phyloP scores from a whole-genome alignment of 2,329 filamentous ascomycete genomes.

The Dendrostoma leiphaemia region DNA sequence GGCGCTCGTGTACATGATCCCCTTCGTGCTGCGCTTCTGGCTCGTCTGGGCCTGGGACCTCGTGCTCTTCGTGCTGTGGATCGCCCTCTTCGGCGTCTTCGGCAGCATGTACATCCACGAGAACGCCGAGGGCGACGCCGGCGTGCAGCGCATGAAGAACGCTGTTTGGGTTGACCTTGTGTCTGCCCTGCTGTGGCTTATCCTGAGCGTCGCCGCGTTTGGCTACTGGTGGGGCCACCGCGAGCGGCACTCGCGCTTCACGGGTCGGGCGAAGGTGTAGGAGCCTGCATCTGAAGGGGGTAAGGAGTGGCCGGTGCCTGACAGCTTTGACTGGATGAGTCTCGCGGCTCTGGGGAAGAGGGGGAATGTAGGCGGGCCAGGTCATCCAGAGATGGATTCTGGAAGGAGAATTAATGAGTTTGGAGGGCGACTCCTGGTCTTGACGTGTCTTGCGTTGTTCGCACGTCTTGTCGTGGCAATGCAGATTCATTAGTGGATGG shows the following conservation, averaged over 20 bases:
- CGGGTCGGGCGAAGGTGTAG: slow-evolving; percentile 56
- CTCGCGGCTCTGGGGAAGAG: background rate
- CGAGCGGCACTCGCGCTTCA: slow-evolving; percentile 53
- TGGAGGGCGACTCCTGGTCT: too few species aligned
- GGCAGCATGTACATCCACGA: slow-evolving; percentile 74
- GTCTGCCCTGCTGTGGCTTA: slow-evolving; percentile 74
- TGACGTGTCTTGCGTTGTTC: too few species aligned
- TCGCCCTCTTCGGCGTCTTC: slow-evolving; percentile 80
- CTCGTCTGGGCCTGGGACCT: slow-evolving; percentile 66
- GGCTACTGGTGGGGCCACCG: slow-evolving; percentile 59
- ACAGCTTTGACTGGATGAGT: background rate
- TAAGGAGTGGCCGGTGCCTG: slow-evolving; percentile 7
- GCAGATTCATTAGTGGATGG: background rate
- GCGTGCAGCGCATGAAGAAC: slow-evolving; percentile 75
- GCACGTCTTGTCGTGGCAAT: background rate
- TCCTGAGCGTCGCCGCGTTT: slow-evolving; percentile 54
- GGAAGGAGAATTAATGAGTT: too few species aligned
- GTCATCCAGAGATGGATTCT: background rate
- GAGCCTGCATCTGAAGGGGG: background rate
- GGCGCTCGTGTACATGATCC: slow-evolving; percentile 62
- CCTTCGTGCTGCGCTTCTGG: slow-evolving; percentile 54
- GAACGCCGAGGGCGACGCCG: slow-evolving; percentile 60
- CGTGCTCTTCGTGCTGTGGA: slow-evolving; percentile 75
- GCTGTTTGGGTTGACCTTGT: slow-evolving; percentile 81
- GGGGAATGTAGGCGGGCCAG: background rate